These are phyloP conservation scores for Lepidium didymum DNA, from an alignment of 345 rosid species.

Conservation along the genomic window DNA sequence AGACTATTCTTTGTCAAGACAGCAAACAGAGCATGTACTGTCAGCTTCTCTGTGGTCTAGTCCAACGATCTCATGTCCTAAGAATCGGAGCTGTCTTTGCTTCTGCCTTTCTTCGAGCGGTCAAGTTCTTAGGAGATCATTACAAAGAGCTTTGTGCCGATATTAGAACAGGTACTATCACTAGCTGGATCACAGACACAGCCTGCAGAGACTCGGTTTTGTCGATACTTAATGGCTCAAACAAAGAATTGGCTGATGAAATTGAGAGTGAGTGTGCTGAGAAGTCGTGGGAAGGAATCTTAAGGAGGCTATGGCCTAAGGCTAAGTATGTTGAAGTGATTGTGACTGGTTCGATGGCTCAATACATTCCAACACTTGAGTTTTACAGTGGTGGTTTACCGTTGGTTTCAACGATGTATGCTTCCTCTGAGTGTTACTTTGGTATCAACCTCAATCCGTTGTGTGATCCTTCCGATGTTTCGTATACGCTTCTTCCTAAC, in stretches of 20 bases:
- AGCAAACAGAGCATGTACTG: constrained; percentile 95
- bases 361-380: constrained; percentile 78
- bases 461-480: constrained; percentile 69
- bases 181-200: constrained; percentile 73
- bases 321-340: constrained; percentile 89
- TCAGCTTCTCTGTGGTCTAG: constrained; percentile 80
- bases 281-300: constrained; percentile 81
- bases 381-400: constrained; percentile 83
- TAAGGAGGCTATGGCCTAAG: constrained; percentile 71
- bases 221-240: constrained; percentile 34
- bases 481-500: constrained; percentile 83
- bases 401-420: constrained; percentile 85
- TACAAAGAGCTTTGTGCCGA: constrained; percentile 68
- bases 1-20: constrained; percentile 77
- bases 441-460: constrained; percentile 80
- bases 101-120: constrained; percentile 79
- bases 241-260: constrained; percentile 46
- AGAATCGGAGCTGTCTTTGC: constrained; percentile 90
- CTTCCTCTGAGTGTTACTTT: constrained; percentile 88
- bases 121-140: constrained; percentile 75
- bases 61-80: constrained; percentile 64
- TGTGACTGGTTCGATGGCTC: constrained; percentile 96
- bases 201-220: constrained; percentile 51
- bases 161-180: constrained; percentile 57
- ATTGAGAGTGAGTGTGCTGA: constrained; percentile 45